Evolutionary conservation across 1,284 basidiomycete species (phyloP).

Genomic region (Rhizoctonia solani): DNA sequence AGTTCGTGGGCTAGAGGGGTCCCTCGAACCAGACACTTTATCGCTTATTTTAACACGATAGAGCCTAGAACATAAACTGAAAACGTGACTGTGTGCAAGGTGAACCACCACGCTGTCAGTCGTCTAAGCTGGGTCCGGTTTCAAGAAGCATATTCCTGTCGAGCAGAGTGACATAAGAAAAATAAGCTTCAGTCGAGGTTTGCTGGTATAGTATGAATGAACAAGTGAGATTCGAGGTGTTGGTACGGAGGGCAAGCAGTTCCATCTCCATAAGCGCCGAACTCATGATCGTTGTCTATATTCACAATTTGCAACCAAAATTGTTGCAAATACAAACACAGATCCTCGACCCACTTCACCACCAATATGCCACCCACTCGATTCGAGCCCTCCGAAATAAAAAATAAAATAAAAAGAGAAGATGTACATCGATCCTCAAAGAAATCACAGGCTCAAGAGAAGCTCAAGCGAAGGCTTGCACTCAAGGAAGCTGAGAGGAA

Average conservation of each 20-base stretch:
- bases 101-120: background rate
- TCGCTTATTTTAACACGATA: background rate
- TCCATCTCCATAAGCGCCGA: no score
- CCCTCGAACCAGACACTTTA: background rate
- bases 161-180: no score
- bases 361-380: constrained; percentile 42
- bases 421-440: constrained; percentile 75
- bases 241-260: no score
- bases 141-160: background rate
- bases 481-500: constrained; percentile 70
- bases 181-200: no score
- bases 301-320: background rate
- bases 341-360: background rate
- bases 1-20: no score
- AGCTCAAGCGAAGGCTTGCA: constrained; percentile 78
- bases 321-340: constrained; percentile 14
- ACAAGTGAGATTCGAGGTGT: no score
- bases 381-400: constrained; percentile 68
- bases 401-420: constrained; percentile 84
- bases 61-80: background rate
- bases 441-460: constrained; percentile 78
- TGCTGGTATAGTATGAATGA: no score
- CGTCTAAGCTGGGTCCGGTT: background rate
- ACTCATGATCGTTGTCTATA: no score
- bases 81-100: background rate